Evolutionary conservation across 192 early-diverging fungal genomes (phyloP), one percentile per base, ranked within the genome.

Genomic region (Coemansia sp.): DNA sequence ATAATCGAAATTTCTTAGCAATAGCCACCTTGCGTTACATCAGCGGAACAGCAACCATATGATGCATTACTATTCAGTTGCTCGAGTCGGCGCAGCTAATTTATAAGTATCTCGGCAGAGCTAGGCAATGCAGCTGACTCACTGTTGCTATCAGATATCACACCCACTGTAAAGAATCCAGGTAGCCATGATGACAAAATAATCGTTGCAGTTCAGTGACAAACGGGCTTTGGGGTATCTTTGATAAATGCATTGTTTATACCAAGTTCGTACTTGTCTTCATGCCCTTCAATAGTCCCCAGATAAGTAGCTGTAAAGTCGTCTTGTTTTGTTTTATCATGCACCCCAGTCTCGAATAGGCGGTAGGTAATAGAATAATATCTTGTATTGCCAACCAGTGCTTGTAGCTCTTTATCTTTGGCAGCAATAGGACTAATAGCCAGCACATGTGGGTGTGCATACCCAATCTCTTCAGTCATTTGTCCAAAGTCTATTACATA

Each of bases 321-420:
- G 7, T 22, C 27, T 16, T 5, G 14, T 6, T 32, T 23, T 14
- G n/a, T 9, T 0, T 12, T 6, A 3, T 54, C 14, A 28, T 7
- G 34, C 24, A 32, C 26, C 21, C 30, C 48, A 26, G 63, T 62
- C 64, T 81, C 74, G 51, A 81, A 81, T 61, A 81, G 59, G 0
- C 78, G 68, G 38, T 69, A 81, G 0, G 68, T 74, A 44, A 81
- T 74, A 56, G 68, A 71, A 56, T 52, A 70, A 53, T 74, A 81
- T 48, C 60, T 60, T 48, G 78, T 69, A 1, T 61, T 61, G 21
- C 65, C 68, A 7, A 81, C 72, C 38, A 81, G 65, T 16, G 62
- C 65, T 5, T 54, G 56, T 49, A 81, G 65, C 31, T 81, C 78
- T 25, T 60, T 54, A 25, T 69, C 56, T 18, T 71, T 60, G 21